Evolutionary conservation across 2,329 filamentous ascomycete species (phyloP).

Genomic region (Clarireedia monteithiana): DNA sequence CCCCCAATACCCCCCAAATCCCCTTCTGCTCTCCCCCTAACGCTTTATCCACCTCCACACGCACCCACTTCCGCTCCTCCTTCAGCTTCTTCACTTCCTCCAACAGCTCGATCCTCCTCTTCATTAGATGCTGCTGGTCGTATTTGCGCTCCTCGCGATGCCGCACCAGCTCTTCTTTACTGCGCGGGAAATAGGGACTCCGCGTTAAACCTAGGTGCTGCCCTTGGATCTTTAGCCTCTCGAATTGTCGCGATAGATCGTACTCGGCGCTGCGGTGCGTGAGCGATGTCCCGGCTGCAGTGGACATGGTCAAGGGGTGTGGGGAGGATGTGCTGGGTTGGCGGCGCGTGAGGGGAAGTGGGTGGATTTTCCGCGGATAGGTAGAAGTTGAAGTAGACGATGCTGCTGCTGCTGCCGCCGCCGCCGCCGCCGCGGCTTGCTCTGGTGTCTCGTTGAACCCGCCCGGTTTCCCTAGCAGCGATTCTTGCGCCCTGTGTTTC

Average conservation of each 20-base stretch:
- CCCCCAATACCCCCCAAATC: neutral
- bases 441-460: neutral
- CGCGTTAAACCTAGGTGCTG: neutral
- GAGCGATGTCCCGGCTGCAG: neutral
- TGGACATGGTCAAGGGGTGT: neutral
- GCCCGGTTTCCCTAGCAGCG: neutral
- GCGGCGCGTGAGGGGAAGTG: neutral
- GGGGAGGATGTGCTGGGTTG: neutral
- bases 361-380: too few species aligned
- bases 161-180: neutral
- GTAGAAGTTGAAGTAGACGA: neutral
- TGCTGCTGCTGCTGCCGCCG: neutral
- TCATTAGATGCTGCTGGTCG: neutral
- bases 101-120: neutral
- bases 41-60: neutral
- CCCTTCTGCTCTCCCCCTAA: neutral
- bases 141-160: constrained; percentile 4
- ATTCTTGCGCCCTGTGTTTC: too few species aligned
- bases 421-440: neutral
- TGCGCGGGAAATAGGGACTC: neutral
- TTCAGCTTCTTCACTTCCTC: constrained; percentile 3
- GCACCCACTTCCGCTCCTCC: neutral
- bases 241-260: neutral
- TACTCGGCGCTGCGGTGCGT: neutral
- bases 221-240: neutral